phyloP scores from a whole-genome alignment of 2,329 filamentous ascomycete species.

The Fusarium lyarnte region DNA sequence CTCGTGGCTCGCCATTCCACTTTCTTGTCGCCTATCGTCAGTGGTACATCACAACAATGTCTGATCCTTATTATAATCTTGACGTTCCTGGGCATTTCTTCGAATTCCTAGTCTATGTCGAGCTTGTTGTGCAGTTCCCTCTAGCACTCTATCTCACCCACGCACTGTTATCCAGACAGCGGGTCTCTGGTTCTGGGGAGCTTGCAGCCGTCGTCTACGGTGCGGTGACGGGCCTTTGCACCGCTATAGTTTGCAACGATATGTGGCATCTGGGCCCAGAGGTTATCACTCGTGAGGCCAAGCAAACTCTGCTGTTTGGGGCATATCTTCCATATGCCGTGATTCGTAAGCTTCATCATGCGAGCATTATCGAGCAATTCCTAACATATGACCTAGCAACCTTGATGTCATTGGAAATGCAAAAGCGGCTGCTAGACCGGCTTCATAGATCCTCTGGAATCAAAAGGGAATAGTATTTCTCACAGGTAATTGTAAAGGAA shows the following conservation, averaged over 20 bases:
- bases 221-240: neutral
- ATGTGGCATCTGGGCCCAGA: neutral
- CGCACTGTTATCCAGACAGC: neutral
- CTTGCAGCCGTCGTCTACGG: neutral
- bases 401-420: neutral
- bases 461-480: neutral
- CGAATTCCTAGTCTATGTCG: neutral
- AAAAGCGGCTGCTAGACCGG: neutral
- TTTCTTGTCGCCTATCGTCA: neutral
- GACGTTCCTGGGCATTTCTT: neutral
- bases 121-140: neutral
- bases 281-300: neutral
- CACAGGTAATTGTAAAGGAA: too few species aligned
- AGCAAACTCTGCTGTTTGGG: neutral
- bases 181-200: neutral
- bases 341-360: neutral
- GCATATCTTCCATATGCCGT: neutral
- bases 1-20: neutral
- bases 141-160: neutral
- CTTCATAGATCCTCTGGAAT: neutral
- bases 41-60: neutral
- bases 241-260: neutral
- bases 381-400: neutral
- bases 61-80: neutral
- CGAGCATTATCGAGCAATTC: rapidly evolving